Evolutionary conservation across 2,329 filamentous ascomycete species (phyloP).

Genomic region (Colletotrichum viniferum): DNA sequence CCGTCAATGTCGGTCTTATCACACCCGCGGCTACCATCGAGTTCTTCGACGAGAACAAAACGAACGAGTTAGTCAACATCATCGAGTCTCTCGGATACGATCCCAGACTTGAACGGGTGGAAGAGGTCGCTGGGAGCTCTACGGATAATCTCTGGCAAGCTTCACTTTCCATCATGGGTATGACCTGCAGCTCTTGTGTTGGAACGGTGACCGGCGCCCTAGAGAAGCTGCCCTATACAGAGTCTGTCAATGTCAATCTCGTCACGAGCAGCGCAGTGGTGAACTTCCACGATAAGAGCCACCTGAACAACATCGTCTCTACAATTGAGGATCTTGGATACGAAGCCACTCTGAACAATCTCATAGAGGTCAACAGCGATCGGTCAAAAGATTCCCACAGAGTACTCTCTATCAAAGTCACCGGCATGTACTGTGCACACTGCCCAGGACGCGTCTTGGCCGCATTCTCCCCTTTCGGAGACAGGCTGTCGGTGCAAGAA

Average conservation of each 20-base stretch:
- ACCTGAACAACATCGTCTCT: constrained; percentile 26
- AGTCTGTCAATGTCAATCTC: constrained; percentile 54
- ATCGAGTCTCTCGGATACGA: constrained; percentile 72
- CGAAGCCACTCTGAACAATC: constrained; percentile 56
- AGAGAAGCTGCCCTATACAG: constrained; percentile 55
- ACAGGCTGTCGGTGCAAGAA: constrained; percentile 56
- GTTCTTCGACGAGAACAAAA: constrained; percentile 43
- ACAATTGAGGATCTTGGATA: constrained; percentile 61
- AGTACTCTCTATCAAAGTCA: constrained; percentile 67
- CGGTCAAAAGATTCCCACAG: constrained; percentile 40
- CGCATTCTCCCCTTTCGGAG: constrained; percentile 57
- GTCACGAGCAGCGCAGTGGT: constrained; percentile 65
- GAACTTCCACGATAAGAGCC: constrained; percentile 40
- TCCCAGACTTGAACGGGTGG: constrained; percentile 58
- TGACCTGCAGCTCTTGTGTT: constrained; percentile 75
- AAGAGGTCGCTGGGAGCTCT: constrained; percentile 45
- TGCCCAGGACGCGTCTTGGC: constrained; percentile 66
- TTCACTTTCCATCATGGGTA: constrained; percentile 68
- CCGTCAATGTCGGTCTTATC: constrained; percentile 67
- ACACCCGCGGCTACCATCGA: constrained; percentile 69
- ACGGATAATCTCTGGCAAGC: constrained; percentile 53
- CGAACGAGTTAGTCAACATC: constrained; percentile 44
- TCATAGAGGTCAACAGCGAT: constrained; percentile 34
- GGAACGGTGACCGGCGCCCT: constrained; percentile 65
- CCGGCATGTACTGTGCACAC: constrained; percentile 77